Evolutionary conservation across 2,329 filamentous ascomycete species (phyloP).

Genomic region (Hypoxylon sp.): DNA sequence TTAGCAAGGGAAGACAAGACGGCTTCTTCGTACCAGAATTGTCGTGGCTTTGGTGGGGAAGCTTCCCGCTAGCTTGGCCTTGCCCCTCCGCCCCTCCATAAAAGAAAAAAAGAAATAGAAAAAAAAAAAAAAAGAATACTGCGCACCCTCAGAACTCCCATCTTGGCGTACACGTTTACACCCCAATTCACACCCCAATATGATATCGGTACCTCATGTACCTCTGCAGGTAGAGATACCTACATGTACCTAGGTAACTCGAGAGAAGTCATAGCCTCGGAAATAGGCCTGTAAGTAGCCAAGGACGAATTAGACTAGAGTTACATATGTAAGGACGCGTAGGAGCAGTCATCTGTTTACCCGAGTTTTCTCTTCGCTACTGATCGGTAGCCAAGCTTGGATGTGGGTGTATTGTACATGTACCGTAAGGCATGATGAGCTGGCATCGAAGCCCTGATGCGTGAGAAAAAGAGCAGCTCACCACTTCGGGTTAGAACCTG

Average conservation of each 20-base stretch:
- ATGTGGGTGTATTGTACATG: constrained; percentile 29
- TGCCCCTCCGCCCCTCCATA: constrained; percentile 23
- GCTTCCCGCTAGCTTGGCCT: constrained; percentile 24
- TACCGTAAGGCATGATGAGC: constrained; percentile 34
- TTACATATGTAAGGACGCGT: background rate
- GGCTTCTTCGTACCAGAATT: constrained; percentile 25
- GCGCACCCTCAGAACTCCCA: constrained; percentile 22
- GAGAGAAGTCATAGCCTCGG: constrained; percentile 13
- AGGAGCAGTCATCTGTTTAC: constrained; percentile 2
- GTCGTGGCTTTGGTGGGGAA: constrained; percentile 8
- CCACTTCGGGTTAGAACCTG: constrained; percentile 32
- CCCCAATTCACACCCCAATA: too few species aligned
- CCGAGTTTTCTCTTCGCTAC: background rate
- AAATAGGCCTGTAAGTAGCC: constrained; percentile 11
- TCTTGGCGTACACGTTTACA: constrained; percentile 28
- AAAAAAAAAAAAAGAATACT: constrained; percentile 7
- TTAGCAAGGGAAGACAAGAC: constrained; percentile 8
- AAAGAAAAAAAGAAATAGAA: constrained; percentile 8
- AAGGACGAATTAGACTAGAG: constrained; percentile 5
- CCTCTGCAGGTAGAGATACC: too few species aligned
- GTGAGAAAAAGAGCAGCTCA: constrained; percentile 31
- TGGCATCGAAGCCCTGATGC: constrained; percentile 31
- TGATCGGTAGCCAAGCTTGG: constrained; percentile 19
- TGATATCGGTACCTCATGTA: too few species aligned
- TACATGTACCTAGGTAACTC: too few species aligned